Evolutionary conservation across 768 basidiomycete genomes (phyloP).

Genomic region (Rhizopogon rudus): DNA sequence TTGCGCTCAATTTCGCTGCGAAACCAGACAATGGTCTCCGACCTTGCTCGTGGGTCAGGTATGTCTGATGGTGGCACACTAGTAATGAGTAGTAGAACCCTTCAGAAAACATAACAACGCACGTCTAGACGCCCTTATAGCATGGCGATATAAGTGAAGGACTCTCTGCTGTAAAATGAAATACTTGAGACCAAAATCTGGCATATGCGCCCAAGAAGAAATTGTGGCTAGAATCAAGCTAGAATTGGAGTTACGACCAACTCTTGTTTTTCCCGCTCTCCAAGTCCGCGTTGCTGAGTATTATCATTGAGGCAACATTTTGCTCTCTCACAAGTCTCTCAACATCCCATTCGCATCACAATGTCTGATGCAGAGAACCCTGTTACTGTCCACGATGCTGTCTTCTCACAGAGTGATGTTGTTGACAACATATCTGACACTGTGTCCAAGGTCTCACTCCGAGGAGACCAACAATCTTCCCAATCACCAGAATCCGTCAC

Average conservation of each 20-base stretch:
- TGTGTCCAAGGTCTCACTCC: slow-evolving; percentile 29
- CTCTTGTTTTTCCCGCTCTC: slow-evolving; percentile 9
- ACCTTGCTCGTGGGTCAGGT: slow-evolving; percentile 52
- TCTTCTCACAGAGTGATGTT: slow-evolving; percentile 8
- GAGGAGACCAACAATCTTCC: slow-evolving; percentile 7
- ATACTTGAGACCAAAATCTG: slow-evolving; percentile 55
- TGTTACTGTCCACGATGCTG: neutral
- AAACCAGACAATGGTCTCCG: slow-evolving; percentile 70
- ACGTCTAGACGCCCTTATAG: slow-evolving; percentile 71
- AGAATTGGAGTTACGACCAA: neutral
- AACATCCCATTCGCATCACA: slow-evolving; percentile 12
- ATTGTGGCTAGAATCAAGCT: neutral
- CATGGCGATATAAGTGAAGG: slow-evolving; percentile 57
- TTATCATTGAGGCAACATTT: slow-evolving; percentile 6
- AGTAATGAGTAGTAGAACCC: neutral
- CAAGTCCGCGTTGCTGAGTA: slow-evolving; percentile 9
- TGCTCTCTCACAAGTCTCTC: slow-evolving; percentile 4
- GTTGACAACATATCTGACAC: slow-evolving; percentile 26
- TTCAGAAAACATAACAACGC: slow-evolving; percentile 6
- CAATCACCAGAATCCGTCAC: slow-evolving; percentile 11
- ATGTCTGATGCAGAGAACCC: slow-evolving; percentile 29
- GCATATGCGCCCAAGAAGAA: slow-evolving; percentile 2
- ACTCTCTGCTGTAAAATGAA: slow-evolving; percentile 66
- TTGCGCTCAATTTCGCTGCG: slow-evolving; percentile 68
- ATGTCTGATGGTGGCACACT: slow-evolving; percentile 39